These are phyloP conservation scores for Pyrenopolyporus hunteri DNA, from an alignment of 495 filamentous ascomycete genomes.

Conservation along the genomic window DNA sequence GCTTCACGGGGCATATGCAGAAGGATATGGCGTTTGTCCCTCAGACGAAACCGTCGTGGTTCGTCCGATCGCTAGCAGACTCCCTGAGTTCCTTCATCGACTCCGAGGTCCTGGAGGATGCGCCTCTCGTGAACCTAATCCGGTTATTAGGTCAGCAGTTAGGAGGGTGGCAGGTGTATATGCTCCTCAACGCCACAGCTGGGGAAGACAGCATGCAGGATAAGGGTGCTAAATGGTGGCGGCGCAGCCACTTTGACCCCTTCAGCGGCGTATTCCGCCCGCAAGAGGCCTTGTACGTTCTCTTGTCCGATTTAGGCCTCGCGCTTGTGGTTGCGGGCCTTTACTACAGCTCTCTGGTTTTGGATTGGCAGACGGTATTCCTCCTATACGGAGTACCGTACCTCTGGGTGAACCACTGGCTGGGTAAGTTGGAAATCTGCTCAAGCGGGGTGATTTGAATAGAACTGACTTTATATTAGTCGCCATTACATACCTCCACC, in stretches of 20 bases:
- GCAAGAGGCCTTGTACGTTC: constrained; percentile 60
- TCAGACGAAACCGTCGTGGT: constrained; percentile 47
- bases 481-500: constrained; percentile 69
- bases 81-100: constrained; percentile 45
- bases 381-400: constrained; percentile 62
- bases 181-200: constrained; percentile 61
- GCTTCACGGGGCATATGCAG: constrained; percentile 63
- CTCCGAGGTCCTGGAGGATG: constrained; percentile 60
- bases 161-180: constrained; percentile 63
- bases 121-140: constrained; percentile 58
- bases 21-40: constrained; percentile 67
- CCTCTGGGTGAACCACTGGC: constrained; percentile 68
- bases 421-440: constrained; percentile 44
- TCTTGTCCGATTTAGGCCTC: constrained; percentile 65
- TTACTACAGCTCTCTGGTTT: constrained; percentile 51
- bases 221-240: constrained; percentile 66
- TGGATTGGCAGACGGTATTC: constrained; percentile 58
- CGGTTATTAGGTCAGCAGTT: constrained; percentile 59
- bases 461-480: constrained; percentile 41
- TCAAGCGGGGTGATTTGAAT: background rate
- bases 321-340: constrained; percentile 52
- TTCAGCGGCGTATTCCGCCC: constrained; percentile 62
- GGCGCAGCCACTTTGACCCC: constrained; percentile 54
- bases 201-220: constrained; percentile 53
- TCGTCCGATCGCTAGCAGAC: constrained; percentile 44